A percentile compares a stretch with the other conserved stretches of the same genome.
Conservation (phyloP, 495 filamentous ascomycete genomes). For the Penicillium coprophilum region DNA sequence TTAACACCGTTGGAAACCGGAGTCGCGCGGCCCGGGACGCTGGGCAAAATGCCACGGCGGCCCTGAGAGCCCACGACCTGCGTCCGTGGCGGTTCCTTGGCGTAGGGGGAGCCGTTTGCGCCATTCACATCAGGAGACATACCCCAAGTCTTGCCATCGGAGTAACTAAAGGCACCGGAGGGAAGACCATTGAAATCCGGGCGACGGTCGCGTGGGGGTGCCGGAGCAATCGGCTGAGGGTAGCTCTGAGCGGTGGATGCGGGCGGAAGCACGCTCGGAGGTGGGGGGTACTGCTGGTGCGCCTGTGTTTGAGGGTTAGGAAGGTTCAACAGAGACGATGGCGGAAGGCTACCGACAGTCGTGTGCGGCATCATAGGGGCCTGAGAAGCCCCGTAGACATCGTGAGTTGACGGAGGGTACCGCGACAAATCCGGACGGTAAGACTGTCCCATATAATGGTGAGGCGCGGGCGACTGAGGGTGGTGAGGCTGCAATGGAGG, state of each 20-base stretch:
- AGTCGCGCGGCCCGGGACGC: slow-evolving; percentile 74
- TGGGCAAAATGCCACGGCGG: slow-evolving; percentile 84
- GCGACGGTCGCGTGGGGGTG: slow-evolving; percentile 59
- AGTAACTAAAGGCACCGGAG: slow-evolving; percentile 56
- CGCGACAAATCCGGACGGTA: slow-evolving; percentile 64
- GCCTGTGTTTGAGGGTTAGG: slow-evolving; percentile 54
- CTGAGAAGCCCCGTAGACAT: slow-evolving; percentile 51
- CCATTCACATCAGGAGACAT: slow-evolving; percentile 42
- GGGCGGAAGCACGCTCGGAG: slow-evolving; percentile 63
- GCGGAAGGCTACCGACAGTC: slow-evolving; percentile 60
- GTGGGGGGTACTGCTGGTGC: slow-evolving; percentile 58
- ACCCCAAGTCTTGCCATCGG: slow-evolving; percentile 46
- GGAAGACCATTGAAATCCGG: slow-evolving; percentile 59
- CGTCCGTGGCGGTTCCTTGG: slow-evolving; percentile 63
- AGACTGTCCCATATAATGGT: slow-evolving; percentile 58
- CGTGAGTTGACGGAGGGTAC: slow-evolving; percentile 62
- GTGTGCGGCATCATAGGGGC: slow-evolving; percentile 51
- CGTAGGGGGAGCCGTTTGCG: slow-evolving; percentile 44
- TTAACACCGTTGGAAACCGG: slow-evolving; percentile 59
- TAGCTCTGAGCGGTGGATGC: slow-evolving; percentile 64
- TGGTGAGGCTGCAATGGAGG: slow-evolving; percentile 67
- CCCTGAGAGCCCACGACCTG: slow-evolving; percentile 94
- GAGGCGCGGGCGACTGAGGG: slow-evolving; percentile 45
- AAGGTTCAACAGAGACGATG: slow-evolving; percentile 49
- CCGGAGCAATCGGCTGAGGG: slow-evolving; percentile 70